Evolutionary conservation across 169 alveolate species (phyloP).

Genomic region (Sarcocystis neurona): DNA sequence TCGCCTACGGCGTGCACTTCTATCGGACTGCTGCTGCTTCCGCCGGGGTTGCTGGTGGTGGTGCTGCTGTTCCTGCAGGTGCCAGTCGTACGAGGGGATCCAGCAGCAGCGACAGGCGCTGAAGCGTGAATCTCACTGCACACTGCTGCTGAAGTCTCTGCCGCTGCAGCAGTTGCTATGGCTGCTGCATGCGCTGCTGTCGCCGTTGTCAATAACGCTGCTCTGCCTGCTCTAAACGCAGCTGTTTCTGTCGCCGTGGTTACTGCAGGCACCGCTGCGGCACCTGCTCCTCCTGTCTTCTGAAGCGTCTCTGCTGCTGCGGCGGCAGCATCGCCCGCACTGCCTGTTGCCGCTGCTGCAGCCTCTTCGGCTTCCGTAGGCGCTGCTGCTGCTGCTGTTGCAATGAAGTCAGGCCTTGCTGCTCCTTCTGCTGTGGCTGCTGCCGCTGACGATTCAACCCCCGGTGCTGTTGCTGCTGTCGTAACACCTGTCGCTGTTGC

Average conservation of each 20-base stretch:
- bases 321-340: neutral
- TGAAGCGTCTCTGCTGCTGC: neutral
- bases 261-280: neutral
- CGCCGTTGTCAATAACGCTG: neutral
- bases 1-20: neutral
- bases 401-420: neutral
- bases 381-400: slow-evolving; percentile 32
- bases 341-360: neutral
- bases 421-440: slow-evolving; percentile 11
- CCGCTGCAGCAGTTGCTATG: no score
- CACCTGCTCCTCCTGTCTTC: neutral
- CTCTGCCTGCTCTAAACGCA: neutral
- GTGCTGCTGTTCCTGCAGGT: neutral
- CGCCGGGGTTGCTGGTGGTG: slow-evolving; percentile 8
- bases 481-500: slow-evolving; percentile 24
- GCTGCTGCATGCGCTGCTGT: neutral
- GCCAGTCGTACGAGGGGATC: slow-evolving; percentile 6
- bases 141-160: neutral
- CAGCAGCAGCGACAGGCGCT: slow-evolving; percentile 29
- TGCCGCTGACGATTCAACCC: neutral
- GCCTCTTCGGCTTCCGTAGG: neutral
- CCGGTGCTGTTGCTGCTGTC: neutral
- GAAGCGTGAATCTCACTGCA: neutral
- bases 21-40: neutral
- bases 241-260: neutral